Base-by-base conservation (phyloP, 2,329 filamentous ascomycete species). In the Macrophomina pseudophaseolina region DNA sequence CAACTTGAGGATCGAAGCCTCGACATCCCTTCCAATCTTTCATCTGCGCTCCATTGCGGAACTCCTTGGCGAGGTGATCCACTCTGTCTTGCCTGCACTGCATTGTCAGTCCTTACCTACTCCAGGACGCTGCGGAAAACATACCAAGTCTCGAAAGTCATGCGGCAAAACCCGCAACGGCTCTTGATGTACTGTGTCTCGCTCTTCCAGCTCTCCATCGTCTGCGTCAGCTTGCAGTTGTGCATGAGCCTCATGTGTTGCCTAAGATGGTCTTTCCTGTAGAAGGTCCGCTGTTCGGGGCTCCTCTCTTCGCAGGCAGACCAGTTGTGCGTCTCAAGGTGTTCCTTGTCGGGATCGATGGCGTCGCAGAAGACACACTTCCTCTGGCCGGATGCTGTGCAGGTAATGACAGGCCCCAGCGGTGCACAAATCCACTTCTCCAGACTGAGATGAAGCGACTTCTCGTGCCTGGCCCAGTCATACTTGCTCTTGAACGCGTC, bases 301-400 rank as follows among this genome's bases (percentile, higher is more conserved):
- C 85, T 85, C 73, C 90, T 87, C 72, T 93, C 90, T 69, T 88
- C 87, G 74, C 91, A 94, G 14, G 86, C 79, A 40, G 79, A 78
- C 73, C 86, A 87, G 69, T 88, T 87, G 77, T 90, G 87, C 7
- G 79, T 80, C 70, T 87, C 86, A 16, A 88, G 73, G 73, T 90
- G 87, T 14, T 85, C 83, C 30, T 80, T 74, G 7, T 81, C 81
- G 0, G 87, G 87, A 62, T 88, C 82, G 30, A 81, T 71, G 18
- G 79, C 79, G 64, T 83, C 82, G 74, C 87, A 90, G 72, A 88
- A 90, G 1, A 85, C 86, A 73, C 87, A 90, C 59, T 83, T 80
- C 63, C 81, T 81, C 70, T 84, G 78, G 33, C 87, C 86, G n/a
- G 84, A 88, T 2, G 80, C 73, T 38, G 88, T 84, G 1, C 87